phyloP scores from a whole-genome alignment of 2,329 filamentous ascomycete species.

The Clonostachys rhizophaga region DNA sequence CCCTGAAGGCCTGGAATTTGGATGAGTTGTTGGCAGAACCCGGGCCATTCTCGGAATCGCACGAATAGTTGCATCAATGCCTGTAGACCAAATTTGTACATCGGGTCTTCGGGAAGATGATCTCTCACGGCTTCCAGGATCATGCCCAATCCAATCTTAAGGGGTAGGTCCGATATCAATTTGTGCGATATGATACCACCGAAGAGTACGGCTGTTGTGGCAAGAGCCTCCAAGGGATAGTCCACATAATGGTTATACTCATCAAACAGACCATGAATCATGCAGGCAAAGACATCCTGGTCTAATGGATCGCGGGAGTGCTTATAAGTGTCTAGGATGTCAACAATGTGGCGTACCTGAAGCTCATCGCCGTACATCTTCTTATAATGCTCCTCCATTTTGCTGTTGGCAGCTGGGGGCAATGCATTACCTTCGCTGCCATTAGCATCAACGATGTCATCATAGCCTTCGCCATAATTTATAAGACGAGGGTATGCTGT shows the following conservation, averaged over 20 bases:
- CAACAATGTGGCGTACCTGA: conserved; percentile 80
- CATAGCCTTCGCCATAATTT: conserved; percentile 91
- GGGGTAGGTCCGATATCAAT: conserved; percentile 81
- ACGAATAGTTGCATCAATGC: conserved; percentile 84
- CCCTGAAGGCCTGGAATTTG: conserved; percentile 77
- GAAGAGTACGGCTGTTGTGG: conserved; percentile 93
- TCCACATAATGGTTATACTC: conserved; percentile 95
- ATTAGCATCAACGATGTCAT: conserved; percentile 86
- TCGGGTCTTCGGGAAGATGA: conserved; percentile 74
- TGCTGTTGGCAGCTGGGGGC: conserved; percentile 71
- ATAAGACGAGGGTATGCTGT: conserved; percentile 90
- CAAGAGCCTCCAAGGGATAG: conserved; percentile 92
- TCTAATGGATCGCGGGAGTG: conserved; percentile 77
- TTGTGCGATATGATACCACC: conserved; percentile 95
- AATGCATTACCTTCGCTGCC: conserved; percentile 78
- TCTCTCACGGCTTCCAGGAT: conserved; percentile 94
- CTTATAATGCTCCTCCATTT: conserved; percentile 98
- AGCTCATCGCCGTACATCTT: conserved; percentile 94
- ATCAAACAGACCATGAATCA: conserved; percentile 97
- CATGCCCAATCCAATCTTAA: conserved; percentile 94
- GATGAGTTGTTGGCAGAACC: conserved; percentile 81
- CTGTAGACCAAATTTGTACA: conserved; percentile 98
- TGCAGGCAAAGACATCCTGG: conserved; percentile 95
- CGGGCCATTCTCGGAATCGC: conserved; percentile 89
- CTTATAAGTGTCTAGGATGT: conserved; percentile 82